phyloP scores from a whole-genome alignment of 169 alveolate species.

The Cryptosporidium viatorum region DNA sequence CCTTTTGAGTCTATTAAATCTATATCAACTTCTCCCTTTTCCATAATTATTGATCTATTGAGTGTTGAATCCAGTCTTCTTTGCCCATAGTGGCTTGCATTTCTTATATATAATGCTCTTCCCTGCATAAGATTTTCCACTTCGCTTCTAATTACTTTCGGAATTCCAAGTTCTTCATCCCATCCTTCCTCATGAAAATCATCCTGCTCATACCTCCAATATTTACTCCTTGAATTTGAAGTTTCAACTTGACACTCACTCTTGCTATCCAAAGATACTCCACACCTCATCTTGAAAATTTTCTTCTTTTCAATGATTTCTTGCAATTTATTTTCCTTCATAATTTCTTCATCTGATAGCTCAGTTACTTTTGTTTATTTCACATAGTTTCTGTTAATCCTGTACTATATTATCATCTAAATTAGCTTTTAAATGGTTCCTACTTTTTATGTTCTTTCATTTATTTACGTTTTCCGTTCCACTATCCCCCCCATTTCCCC shows the following conservation, averaged over 20 bases:
- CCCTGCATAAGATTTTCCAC: conserved; percentile 13
- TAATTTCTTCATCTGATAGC: not conserved
- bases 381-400: not conserved
- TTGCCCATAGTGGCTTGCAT: conserved; percentile 13
- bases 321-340: not conserved
- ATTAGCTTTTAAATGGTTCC: not conserved
- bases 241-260: not conserved
- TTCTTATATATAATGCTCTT: not conserved
- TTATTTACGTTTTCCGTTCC: not conserved
- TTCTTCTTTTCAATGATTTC: not conserved
- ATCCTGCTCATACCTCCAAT: conserved; percentile 32
- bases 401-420: not conserved
- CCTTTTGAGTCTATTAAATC: not conserved
- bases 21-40: not conserved
- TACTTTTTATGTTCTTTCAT: not conserved
- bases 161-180: not conserved
- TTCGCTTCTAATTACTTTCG: not conserved
- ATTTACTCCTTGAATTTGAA: not conserved
- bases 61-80: conserved; percentile 1
- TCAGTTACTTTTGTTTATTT: no score
- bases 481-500: not conserved
- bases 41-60: not conserved
- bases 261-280: not conserved
- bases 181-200: conserved; percentile 17
- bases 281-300: not conserved